phyloP scores from a whole-genome alignment of 805 yeast species.

The Limtongia smithiae region DNA sequence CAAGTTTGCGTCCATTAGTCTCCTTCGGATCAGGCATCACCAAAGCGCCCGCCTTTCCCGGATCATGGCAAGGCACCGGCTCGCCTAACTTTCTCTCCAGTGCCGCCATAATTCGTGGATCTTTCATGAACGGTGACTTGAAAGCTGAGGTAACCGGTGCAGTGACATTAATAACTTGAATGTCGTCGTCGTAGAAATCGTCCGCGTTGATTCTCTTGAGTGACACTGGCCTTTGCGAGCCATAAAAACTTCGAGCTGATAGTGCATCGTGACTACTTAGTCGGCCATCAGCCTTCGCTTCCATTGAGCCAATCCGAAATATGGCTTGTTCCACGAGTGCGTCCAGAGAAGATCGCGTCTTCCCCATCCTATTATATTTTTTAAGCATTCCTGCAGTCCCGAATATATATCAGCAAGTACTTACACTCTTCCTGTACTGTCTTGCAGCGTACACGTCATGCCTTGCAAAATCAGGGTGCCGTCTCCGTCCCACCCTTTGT shows the following conservation, averaged over 20 bases:
- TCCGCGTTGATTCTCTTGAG: background rate
- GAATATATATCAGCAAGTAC: background rate
- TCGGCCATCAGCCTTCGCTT: conserved; percentile 39
- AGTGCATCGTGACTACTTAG: conserved; percentile 1
- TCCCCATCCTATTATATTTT: conserved; percentile 11
- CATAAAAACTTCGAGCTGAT: conserved; percentile 11
- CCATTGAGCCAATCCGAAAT: conserved; percentile 54
- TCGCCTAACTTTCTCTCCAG: background rate
- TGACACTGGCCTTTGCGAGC: background rate
- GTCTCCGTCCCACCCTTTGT: conserved; percentile 95
- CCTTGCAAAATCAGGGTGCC: conserved; percentile 49
- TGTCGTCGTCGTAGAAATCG: conserved; percentile 2
- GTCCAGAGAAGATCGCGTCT: conserved; percentile 3
- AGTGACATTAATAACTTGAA: background rate
- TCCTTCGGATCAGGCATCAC: conserved; percentile 32
- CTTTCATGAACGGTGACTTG: conserved; percentile 6
- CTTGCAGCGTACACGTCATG: conserved; percentile 34
- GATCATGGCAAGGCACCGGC: conserved; percentile 24
- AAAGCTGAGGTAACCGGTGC: background rate
- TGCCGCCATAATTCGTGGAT: background rate
- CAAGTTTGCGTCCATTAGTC: conserved; percentile 21
- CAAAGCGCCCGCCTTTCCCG: conserved; percentile 33
- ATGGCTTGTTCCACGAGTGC: conserved; percentile 41
- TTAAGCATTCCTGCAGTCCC: background rate
- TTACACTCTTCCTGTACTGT: conserved; percentile 23